Evolutionary conservation across 495 filamentous ascomycete species (phyloP), one percentile per base, ranked within the genome.

Genomic region (Platismatia glauca): DNA sequence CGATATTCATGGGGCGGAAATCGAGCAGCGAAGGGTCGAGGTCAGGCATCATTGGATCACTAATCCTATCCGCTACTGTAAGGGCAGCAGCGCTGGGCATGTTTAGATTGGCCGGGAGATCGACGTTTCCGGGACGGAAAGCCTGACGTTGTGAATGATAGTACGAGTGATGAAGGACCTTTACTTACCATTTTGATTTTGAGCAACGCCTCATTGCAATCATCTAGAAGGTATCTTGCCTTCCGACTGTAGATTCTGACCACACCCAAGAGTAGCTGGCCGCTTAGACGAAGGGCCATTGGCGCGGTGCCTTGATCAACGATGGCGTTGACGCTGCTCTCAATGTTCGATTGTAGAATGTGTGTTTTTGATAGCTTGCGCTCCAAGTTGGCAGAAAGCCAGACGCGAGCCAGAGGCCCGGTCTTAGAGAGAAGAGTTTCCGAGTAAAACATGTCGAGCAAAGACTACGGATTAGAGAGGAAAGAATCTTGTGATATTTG

Each of bases 201-300:
- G 79, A 94, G 85, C 61, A 97, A 77, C 33, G 94, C 92, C 75
- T 98, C 94, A 70, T 93, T 95, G 78, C 94, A 98, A 72, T 98
- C 94, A 71, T 97, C 94, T 44, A 97, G 77, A 18, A 98, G 79
- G 72, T 98, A 98, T 64, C 91, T 87, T 69, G 94, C 91, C 75
- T 98, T 98, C 63, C 95, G 83, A 71, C 91, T 95, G 74, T 98
- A 97, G 59, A 98, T 98, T 66, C 94, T 82, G 64, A 96, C 95
- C 43, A 98, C 94, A 76, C 94, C 94, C 59, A 98, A 80, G 66
- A 98, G 77, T 61, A 98, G 82, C 75, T 97, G 92, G 60, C 92
- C 94, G 74, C 91, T 96, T 58, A 97, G 77, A 66, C 94, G 90
- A 66, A 98, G 76, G 55, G 94, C 93, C 85, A 97, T 91, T 35